Evolutionary conservation across 257 asterid genomes (phyloP).

Genomic region (Ophiorrhiza pumila): DNA sequence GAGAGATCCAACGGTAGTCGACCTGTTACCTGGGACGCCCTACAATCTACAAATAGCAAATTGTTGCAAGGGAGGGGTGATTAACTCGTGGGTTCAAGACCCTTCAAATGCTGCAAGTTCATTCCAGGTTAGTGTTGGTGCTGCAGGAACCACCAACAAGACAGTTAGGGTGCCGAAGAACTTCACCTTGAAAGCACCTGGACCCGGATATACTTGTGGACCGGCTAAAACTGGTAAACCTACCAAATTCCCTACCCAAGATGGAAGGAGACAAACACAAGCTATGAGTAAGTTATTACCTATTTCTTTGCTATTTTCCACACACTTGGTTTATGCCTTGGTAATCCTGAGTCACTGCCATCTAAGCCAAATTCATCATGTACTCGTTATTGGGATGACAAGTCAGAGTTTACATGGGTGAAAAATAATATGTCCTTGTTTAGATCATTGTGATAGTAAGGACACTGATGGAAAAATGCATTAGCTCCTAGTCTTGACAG

Average conservation of each 20-base stretch:
- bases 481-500: background rate
- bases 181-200: slow-evolving; percentile 73
- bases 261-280: slow-evolving; percentile 74
- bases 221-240: slow-evolving; percentile 69
- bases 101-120: slow-evolving; percentile 62
- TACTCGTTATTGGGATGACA: background rate
- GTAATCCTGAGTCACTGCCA: background rate
- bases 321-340: background rate
- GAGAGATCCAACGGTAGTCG: slow-evolving; percentile 71
- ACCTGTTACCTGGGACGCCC: slow-evolving; percentile 74
- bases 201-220: slow-evolving; percentile 87
- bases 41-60: slow-evolving; percentile 84
- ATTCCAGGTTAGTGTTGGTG: slow-evolving; percentile 72
- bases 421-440: background rate
- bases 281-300: slow-evolving; percentile 69
- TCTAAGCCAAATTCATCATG: background rate
- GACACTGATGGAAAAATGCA: background rate
- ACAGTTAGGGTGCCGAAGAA: slow-evolving; percentile 75
- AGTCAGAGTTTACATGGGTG: background rate
- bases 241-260: slow-evolving; percentile 52
- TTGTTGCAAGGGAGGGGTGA: slow-evolving; percentile 85
- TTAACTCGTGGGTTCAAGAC: slow-evolving; percentile 73
- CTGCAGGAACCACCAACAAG: slow-evolving; percentile 72
- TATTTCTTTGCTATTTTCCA: background rate
- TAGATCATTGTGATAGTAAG: background rate